Evolutionary conservation across 441 rosid species (phyloP).

Genomic region (Euphorbia celastroides): DNA sequence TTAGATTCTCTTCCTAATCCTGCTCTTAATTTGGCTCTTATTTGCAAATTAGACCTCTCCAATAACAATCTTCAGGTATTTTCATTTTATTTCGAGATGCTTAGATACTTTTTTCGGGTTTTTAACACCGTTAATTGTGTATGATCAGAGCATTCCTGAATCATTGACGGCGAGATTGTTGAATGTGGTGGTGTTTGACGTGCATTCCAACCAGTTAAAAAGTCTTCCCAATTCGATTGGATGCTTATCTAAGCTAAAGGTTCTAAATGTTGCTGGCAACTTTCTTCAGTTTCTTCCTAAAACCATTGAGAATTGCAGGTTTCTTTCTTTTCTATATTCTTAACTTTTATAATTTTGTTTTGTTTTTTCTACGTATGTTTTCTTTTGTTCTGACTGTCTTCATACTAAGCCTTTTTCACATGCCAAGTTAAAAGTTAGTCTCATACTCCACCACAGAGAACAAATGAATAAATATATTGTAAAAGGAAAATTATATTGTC

Average conservation of each 20-base stretch:
- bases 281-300: constrained; percentile 58
- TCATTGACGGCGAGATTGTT: constrained; percentile 71
- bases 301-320: constrained; percentile 86
- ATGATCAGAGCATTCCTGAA: constrained; percentile 56
- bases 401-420: too few species aligned
- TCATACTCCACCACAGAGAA: too few species aligned
- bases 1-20: constrained; percentile 54
- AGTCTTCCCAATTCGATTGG: constrained; percentile 76
- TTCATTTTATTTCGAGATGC: background rate
- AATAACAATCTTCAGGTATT: constrained; percentile 76
- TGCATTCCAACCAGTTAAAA: constrained; percentile 77
- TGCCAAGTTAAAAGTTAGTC: too few species aligned
- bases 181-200: constrained; percentile 60
- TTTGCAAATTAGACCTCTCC: constrained; percentile 77
- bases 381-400: background rate
- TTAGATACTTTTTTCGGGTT: too few species aligned
- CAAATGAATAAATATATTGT: too few species aligned
- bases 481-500: too few species aligned
- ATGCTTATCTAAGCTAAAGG: constrained; percentile 75
- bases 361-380: background rate
- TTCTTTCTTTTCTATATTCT: background rate
- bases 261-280: constrained; percentile 78
- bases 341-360: background rate
- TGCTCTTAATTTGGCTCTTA: constrained; percentile 47
- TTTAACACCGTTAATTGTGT: background rate